Percentiles rank a stretch among this genome's conserved stretches.
These are phyloP conservation scores for Flammula alnicola DNA, from an alignment of 1,284 basidiomycete species.

Conservation along the genomic window DNA sequence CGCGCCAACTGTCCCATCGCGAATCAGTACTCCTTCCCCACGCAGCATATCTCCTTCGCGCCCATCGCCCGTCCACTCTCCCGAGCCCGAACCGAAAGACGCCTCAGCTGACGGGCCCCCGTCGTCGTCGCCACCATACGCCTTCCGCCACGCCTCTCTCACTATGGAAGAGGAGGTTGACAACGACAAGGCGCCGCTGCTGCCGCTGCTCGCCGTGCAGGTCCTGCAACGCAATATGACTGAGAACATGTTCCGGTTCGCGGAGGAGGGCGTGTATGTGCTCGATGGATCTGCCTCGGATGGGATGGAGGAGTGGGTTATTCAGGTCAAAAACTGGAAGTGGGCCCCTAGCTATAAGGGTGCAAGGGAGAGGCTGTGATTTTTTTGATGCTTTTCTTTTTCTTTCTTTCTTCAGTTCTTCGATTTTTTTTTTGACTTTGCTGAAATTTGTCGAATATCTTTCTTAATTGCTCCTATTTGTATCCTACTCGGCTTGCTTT, in stretches of 20 bases:
- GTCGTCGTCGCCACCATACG: constrained; percentile 7
- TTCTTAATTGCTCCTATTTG: neutral
- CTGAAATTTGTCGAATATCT: neutral
- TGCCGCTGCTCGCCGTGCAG: constrained; percentile 30
- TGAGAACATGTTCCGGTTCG: constrained; percentile 39
- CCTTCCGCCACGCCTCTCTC: neutral
- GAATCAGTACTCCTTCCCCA: constrained; percentile 7
- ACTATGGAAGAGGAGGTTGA: constrained; percentile 5
- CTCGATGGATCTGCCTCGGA: constrained; percentile 27
- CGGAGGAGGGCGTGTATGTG: constrained; percentile 39
- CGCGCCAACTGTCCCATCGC: neutral
- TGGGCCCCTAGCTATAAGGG: constrained; percentile 31
- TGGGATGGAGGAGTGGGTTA: constrained; percentile 39
- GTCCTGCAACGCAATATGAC: constrained; percentile 40
- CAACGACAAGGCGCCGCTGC: constrained; percentile 8
- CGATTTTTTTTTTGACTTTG: constrained; percentile 8
- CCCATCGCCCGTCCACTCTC: constrained; percentile 23
- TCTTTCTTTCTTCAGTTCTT: constrained; percentile 8
- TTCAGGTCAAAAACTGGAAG: constrained; percentile 43
- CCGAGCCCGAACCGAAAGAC: constrained; percentile 14
- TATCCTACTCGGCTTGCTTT: too few species aligned
- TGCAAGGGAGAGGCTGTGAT: constrained; percentile 16
- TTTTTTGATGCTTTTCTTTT: constrained; percentile 10
- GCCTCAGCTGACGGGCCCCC: neutral
- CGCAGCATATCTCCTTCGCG: constrained; percentile 18